A percentile compares a stretch with the other conserved stretches of the same genome.
Conservation (phyloP, 805 yeast genomes). For the Nakazawaea peltata region DNA sequence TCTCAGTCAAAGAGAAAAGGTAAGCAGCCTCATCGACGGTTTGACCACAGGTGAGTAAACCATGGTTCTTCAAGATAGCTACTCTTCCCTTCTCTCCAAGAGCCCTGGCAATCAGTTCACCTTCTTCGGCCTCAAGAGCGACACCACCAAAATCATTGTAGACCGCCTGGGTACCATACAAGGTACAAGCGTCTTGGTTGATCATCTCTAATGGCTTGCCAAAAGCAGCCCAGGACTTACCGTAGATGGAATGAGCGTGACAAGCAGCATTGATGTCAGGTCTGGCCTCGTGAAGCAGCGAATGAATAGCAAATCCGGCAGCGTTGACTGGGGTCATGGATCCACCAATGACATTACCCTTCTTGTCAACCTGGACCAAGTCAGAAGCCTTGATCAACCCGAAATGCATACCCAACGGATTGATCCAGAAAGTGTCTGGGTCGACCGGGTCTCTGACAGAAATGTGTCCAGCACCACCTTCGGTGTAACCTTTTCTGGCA, state of each 20-base stretch:
- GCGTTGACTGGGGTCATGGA: conserved; percentile 47
- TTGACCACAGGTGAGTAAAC: conserved; percentile 59
- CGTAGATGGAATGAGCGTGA: conserved; percentile 59
- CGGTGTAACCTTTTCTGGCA: conserved; percentile 68
- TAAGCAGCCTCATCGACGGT: conserved; percentile 74
- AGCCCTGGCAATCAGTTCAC: conserved; percentile 50
- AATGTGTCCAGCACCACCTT: conserved; percentile 83
- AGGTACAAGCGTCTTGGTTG: conserved; percentile 67
- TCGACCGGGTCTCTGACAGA: conserved; percentile 79
- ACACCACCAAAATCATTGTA: conserved; percentile 72
- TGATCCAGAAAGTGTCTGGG: conserved; percentile 81
- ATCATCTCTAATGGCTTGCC: conserved; percentile 69
- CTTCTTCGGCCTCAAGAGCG: conserved; percentile 61
- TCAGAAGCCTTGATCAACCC: conserved; percentile 50
- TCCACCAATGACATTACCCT: conserved; percentile 59
- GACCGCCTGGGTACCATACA: conserved; percentile 60
- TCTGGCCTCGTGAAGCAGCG: conserved; percentile 57
- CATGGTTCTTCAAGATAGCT: conserved; percentile 64
- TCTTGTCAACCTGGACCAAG: conserved; percentile 55
- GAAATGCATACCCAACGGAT: conserved; percentile 79
- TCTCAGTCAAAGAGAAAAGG: conserved; percentile 55
- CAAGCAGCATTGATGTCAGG: conserved; percentile 70
- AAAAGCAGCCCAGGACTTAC: conserved; percentile 58
- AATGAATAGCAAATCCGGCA: conserved; percentile 67
- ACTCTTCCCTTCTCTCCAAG: conserved; percentile 47